Evolutionary conservation across 2,329 filamentous ascomycete genomes (phyloP), one percentile per base, ranked within the genome.

Genomic region (Fusarium austroafricanum): DNA sequence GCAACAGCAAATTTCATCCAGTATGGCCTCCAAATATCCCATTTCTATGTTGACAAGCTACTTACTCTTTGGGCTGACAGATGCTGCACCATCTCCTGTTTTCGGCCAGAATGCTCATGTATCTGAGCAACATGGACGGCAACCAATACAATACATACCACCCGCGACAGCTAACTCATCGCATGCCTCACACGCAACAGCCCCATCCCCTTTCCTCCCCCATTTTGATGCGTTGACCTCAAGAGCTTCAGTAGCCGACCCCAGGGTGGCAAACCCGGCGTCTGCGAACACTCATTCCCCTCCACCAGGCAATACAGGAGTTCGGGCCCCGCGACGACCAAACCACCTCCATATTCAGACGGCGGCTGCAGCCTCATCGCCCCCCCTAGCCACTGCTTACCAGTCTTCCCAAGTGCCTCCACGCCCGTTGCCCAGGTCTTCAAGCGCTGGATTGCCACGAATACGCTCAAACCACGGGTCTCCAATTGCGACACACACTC

Each of bases 41-140:
- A 14, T 26, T 21, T 10, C 8, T 47, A 33, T 47, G 5, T 31
- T 51, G n/a, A 29, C 45, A 12, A 17, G 23, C 38, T 44, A 54
- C 71, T 72, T 15, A 72, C 40, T 6, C 4, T 23, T 35, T 4
- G 42, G n/a, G 12, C 21, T 17, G 38, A 46, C 33, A 72, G 71
- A 47, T 53, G n/a, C 60, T 44, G 47, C 39, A 26, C 20, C 40
- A 9, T 71, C 68, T 37, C 56, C 62, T 40, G 46, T 44, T n/a
- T 59, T 58, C n/a, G 21, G 47, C n/a, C 54, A 61, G 29, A 53
- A 29, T 26, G 23, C 29, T 29, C 28, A 53, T 18, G 17, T 38
- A 15, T 18, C 31, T 33, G 59, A 67, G n/a, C 71, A 49, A 55
- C 43, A 31, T 23, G 39, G 54, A 28, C 54, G 37, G 39, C 63